A percentile compares a stretch with the other conserved stretches of the same genome.
Evolutionary conservation across 1,284 basidiomycete genomes (phyloP).

Genomic region (Ganoderma resinaceum): DNA sequence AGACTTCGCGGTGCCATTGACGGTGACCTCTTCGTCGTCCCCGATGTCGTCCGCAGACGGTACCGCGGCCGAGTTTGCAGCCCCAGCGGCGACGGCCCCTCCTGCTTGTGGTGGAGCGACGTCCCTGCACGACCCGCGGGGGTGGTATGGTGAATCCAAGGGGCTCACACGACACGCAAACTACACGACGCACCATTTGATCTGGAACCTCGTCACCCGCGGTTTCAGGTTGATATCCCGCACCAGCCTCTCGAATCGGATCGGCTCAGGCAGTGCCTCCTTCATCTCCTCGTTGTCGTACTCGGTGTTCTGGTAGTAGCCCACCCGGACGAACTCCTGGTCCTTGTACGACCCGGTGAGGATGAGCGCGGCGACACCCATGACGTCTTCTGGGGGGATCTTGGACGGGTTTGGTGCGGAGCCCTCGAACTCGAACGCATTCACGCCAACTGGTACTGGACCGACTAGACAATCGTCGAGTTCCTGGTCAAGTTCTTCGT

Average conservation of each 20-base stretch:
- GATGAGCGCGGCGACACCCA: conserved; percentile 92
- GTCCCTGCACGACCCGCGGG: conserved; percentile 57
- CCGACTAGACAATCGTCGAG: conserved; percentile 96
- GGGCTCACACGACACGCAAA: not conserved
- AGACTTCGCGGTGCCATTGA: conserved; percentile 24
- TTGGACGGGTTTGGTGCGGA: conserved; percentile 73
- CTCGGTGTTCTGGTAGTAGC: conserved; percentile 99
- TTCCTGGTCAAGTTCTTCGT: conserved; percentile 94
- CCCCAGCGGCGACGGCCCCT: conserved; percentile 58
- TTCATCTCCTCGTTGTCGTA: conserved; percentile 95
- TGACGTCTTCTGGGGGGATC: conserved; percentile 84
- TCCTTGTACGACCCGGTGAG: conserved; percentile 91
- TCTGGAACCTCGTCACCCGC: conserved; percentile 91
- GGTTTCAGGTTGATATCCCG: conserved; percentile 94
- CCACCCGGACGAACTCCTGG: conserved; percentile 98
- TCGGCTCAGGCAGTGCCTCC: conserved; percentile 70
- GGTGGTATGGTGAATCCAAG: no score
- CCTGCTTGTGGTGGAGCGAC: conserved; percentile 62
- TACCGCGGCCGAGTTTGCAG: conserved; percentile 79
- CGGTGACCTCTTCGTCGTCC: conserved; percentile 36
- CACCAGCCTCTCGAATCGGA: conserved; percentile 81
- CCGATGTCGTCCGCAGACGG: conserved; percentile 80
- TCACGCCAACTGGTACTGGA: conserved; percentile 93
- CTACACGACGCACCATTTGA: conserved; percentile 71
- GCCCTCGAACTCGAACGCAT: conserved; percentile 96